phyloP scores from a whole-genome alignment of 2,329 filamentous ascomycete genomes.

The Trichoderma lentiforme region DNA sequence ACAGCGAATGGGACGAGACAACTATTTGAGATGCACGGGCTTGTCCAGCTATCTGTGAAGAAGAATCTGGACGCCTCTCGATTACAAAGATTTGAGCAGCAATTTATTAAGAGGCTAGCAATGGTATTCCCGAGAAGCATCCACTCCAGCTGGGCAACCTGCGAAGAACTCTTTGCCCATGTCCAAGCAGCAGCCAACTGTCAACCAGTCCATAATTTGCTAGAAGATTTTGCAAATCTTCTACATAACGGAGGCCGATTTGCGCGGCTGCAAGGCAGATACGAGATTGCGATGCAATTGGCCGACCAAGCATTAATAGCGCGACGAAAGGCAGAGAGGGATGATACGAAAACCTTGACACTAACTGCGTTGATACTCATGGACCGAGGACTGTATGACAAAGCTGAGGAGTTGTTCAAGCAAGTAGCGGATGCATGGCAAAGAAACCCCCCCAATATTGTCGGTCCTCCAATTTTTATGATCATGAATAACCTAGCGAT shows the following conservation, averaged over 20 bases:
- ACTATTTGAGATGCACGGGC: slow-evolving; percentile 20
- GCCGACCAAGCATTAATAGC: background rate
- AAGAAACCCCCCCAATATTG: too few relatives aligned
- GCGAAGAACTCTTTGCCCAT: background rate
- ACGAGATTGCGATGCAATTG: slow-evolving; percentile 7
- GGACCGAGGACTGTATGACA: background rate
- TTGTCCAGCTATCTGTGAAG: slow-evolving; percentile 16
- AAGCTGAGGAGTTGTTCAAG: background rate
- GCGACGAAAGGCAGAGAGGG: background rate
- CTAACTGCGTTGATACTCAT: background rate
- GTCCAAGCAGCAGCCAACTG: background rate
- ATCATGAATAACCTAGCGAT: slow-evolving; percentile 17
- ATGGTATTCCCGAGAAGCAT: slow-evolving; percentile 21
- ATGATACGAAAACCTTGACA: background rate
- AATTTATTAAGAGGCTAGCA: background rate
- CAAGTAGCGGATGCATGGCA: background rate
- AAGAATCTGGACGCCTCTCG: background rate
- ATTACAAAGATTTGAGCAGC: background rate
- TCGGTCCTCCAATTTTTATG: too few relatives aligned
- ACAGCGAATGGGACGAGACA: background rate
- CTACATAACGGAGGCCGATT: background rate
- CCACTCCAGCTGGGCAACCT: background rate
- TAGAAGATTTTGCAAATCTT: slow-evolving; percentile 1
- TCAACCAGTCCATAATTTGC: background rate
- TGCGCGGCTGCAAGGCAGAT: slow-evolving; percentile 4